phyloP scores from a whole-genome alignment of 805 yeast species.

The Saccharomycopsis babjevae region DNA sequence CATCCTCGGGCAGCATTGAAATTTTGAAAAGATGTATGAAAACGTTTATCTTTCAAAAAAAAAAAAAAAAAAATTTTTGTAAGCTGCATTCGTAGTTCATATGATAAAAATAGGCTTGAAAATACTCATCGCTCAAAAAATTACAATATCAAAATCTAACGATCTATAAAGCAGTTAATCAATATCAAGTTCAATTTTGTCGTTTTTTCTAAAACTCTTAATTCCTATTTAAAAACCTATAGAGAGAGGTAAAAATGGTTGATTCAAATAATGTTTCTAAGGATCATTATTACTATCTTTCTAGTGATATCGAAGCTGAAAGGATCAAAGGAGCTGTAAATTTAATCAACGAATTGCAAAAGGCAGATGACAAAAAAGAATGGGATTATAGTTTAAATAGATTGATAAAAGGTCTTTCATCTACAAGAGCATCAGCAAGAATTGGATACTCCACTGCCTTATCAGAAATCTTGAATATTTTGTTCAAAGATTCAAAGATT shows the following conservation, averaged over 20 bases:
- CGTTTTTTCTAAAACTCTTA: too few relatives aligned
- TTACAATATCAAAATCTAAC: too few relatives aligned
- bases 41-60: too few relatives aligned
- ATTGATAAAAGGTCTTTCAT: conserved; percentile 68
- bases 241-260: neutral
- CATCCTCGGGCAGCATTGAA: too few relatives aligned
- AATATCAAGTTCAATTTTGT: too few relatives aligned
- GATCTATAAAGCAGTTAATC: too few relatives aligned
- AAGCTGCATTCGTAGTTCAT: too few relatives aligned
- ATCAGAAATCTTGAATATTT: conserved; percentile 47
- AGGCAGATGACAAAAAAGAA: conserved; percentile 38
- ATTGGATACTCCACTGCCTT: conserved; percentile 83
- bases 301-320: conserved; percentile 66
- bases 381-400: conserved; percentile 78
- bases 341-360: conserved; percentile 49
- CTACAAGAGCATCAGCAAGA: conserved; percentile 76
- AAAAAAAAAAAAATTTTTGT: too few relatives aligned
- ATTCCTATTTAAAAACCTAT: too few relatives aligned
- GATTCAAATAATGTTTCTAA: conserved; percentile 3
- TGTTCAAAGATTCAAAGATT: conserved; percentile 26
- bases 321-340: conserved; percentile 62
- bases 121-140: too few relatives aligned
- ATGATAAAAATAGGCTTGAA: too few relatives aligned
- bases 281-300: conserved; percentile 69
- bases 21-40: too few relatives aligned